These are phyloP conservation scores for Houttuynia cordata DNA, from an alignment of 164 flowering plant genomes.

Conservation along the genomic window DNA sequence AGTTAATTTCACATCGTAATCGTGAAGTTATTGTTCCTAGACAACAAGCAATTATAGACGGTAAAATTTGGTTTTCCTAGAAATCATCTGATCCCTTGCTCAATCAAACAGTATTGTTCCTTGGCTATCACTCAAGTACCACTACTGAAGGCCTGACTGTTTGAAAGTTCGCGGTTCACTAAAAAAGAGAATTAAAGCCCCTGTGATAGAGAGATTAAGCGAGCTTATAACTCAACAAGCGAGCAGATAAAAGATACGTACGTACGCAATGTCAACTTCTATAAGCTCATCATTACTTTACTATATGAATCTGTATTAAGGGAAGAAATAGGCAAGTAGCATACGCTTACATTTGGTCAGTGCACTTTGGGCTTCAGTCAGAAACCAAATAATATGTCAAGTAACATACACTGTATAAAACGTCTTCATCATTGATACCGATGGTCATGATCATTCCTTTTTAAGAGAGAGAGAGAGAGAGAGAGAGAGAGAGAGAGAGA, in stretches of 20 bases:
- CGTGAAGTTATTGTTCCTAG: neutral
- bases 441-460: too few species aligned
- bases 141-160: too few species aligned
- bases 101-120: too few species aligned
- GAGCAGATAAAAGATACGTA: neutral
- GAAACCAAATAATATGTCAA: neutral
- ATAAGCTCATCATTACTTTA: neutral
- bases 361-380: neutral
- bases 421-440: neutral
- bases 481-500: slow-evolving; percentile 8
- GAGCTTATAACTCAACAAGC: too few species aligned
- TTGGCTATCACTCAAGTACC: too few species aligned
- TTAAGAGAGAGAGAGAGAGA: too few species aligned
- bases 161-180: too few species aligned
- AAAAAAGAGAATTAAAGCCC: too few species aligned
- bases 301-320: neutral
- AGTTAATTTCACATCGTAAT: neutral
- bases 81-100: too few species aligned
- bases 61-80: neutral
- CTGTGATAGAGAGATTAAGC: too few species aligned
- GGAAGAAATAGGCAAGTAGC: neutral
- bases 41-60: neutral
- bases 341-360: neutral
- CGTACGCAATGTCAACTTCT: neutral
- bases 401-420: neutral